Conservation (phyloP, 345 rosid species). For the Eucalyptus virginea region DNA sequence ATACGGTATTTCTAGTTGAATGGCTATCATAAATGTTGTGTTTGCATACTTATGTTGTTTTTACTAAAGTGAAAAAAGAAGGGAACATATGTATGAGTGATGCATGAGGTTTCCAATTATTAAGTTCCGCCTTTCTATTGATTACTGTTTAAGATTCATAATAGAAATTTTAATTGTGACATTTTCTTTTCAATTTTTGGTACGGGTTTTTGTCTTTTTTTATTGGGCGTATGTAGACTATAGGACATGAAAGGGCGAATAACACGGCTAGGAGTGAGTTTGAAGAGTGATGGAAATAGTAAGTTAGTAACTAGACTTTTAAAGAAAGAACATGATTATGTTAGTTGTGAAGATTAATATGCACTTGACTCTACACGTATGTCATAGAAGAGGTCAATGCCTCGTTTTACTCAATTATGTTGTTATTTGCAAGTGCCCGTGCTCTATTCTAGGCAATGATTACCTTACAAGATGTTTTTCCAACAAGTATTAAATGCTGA, state of each 20-base stretch:
- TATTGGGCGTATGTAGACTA: too few relatives aligned
- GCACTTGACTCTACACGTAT: rapidly evolving
- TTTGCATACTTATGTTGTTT: too few relatives aligned
- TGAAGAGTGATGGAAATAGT: background rate
- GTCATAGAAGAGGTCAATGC: rapidly evolving
- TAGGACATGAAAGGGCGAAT: too few relatives aligned
- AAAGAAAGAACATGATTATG: background rate
- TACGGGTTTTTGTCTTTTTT: too few relatives aligned
- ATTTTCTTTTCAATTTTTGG: too few relatives aligned
- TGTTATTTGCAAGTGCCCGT: background rate
- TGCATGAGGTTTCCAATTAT: background rate
- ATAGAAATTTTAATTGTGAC: too few relatives aligned
- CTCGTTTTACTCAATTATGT: background rate
- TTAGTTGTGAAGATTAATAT: background rate
- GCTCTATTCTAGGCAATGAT: background rate
- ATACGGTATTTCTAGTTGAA: background rate
- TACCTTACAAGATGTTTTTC: background rate
- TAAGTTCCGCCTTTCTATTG: rapidly evolving
- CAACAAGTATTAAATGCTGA: background rate
- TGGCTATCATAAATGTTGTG: background rate
- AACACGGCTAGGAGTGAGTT: rapidly evolving
- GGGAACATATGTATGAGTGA: background rate
- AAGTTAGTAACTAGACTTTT: too few relatives aligned
- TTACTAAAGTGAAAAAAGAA: background rate
- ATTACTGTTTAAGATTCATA: background rate